phyloP scores from a whole-genome alignment of 1,139 yeast species.

The Zygosaccharomyces pseudobailii region DNA sequence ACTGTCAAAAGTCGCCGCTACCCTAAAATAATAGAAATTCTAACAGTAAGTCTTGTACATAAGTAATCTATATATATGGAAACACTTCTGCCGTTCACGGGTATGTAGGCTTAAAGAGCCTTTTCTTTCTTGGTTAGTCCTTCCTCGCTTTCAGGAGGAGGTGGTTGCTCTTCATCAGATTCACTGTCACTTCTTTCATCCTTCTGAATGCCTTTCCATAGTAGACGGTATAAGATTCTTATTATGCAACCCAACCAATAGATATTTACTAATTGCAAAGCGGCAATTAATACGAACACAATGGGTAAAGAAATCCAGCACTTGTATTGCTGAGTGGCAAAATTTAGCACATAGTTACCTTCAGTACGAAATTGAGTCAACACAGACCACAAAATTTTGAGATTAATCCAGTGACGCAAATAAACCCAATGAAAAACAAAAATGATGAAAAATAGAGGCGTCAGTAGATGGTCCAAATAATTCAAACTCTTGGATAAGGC shows the following conservation, averaged over 20 bases:
- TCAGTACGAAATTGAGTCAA: constrained; percentile 80
- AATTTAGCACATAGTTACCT: constrained; percentile 76
- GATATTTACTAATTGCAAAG: constrained; percentile 76
- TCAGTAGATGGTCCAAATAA: constrained; percentile 64
- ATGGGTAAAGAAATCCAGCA: constrained; percentile 93
- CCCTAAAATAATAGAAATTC: neutral
- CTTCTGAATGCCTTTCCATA: constrained; percentile 49
- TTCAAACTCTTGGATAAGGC: constrained; percentile 79
- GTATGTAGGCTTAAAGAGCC: constrained; percentile 2
- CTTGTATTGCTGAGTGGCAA: constrained; percentile 92
- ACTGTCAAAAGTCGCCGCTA: constrained; percentile 36
- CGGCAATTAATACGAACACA: constrained; percentile 69
- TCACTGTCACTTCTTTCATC: constrained; percentile 94
- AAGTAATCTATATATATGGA: constrained; percentile 1
- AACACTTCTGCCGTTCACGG: neutral
- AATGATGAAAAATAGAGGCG: constrained; percentile 58
- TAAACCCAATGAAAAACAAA: constrained; percentile 80
- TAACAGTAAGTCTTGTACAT: constrained; percentile 5
- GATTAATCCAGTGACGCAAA: constrained; percentile 78
- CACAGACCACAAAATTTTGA: constrained; percentile 80
- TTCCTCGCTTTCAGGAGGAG: constrained; percentile 1
- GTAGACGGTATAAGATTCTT: constrained; percentile 65
- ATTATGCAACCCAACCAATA: constrained; percentile 85
- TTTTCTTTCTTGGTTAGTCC: constrained; percentile 11
- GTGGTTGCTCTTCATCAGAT: constrained; percentile 32